Evolutionary conservation across 164 flowering plant species (phyloP).

Genomic region (Protea cynaroides): DNA sequence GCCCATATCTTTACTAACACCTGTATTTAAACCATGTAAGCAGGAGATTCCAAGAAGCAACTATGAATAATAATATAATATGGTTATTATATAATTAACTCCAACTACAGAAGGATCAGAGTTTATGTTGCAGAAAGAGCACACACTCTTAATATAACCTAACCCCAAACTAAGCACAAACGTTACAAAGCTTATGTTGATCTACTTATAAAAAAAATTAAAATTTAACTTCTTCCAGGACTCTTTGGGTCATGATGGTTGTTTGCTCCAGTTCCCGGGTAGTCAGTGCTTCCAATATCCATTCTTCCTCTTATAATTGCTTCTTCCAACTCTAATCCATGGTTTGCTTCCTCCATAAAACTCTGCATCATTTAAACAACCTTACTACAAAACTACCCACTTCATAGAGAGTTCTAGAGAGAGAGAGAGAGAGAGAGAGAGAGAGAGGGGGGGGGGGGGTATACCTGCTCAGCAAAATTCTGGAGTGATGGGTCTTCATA

Average conservation of each 20-base stretch:
- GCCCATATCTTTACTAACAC: too few species aligned
- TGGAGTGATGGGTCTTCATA: slow-evolving; percentile 17
- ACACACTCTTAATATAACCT: too few species aligned
- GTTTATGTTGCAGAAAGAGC: too few species aligned
- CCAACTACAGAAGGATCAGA: too few species aligned
- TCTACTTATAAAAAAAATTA: neutral
- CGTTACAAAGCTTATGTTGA: neutral
- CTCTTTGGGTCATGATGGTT: slow-evolving; percentile 34
- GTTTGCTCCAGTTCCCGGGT: slow-evolving; percentile 42
- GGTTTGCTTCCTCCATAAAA: neutral
- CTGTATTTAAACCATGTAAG: too few species aligned
- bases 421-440: neutral
- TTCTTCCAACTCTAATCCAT: neutral
- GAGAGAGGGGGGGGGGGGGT: neutral
- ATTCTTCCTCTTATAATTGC: slow-evolving; percentile 19
- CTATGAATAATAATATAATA: too few species aligned
- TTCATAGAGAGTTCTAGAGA: too few species aligned
- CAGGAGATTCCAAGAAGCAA: too few species aligned
- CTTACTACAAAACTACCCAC: neutral
- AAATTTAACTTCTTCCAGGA: slow-evolving; percentile 18
- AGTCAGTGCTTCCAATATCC: slow-evolving; percentile 26
- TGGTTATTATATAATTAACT: too few species aligned
- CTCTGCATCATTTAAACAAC: neutral
- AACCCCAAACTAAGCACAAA: too few species aligned
- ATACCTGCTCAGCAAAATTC: slow-evolving; percentile 21